phyloP scores from a whole-genome alignment of 2,329 filamentous ascomycete species.

The Ceratocystis smalleyi region DNA sequence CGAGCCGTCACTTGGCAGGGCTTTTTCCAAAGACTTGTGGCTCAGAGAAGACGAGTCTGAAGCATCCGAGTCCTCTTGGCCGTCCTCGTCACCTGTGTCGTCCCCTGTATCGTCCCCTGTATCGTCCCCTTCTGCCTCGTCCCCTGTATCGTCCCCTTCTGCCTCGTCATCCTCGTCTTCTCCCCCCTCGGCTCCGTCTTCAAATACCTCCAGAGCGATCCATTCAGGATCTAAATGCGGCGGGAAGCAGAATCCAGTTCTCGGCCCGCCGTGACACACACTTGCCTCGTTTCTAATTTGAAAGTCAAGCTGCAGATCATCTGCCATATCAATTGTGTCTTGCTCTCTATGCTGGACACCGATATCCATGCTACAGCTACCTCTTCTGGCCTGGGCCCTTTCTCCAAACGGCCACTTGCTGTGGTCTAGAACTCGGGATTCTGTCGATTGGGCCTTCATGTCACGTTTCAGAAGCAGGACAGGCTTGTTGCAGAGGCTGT shows the following conservation, averaged over 20 bases:
- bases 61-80: conserved; percentile 8
- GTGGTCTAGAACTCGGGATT: background rate
- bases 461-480: conserved; percentile 25
- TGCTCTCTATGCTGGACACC: background rate
- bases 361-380: background rate
- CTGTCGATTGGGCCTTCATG: conserved; percentile 26
- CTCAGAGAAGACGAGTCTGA: conserved; percentile 13
- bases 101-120: background rate
- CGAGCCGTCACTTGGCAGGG: background rate
- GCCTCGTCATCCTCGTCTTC: conserved; percentile 34
- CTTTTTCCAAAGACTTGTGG: conserved; percentile 4
- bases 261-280: background rate
- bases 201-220: conserved; percentile 78
- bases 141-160: conserved; percentile 10
- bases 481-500: conserved; percentile 26
- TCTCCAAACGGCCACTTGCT: background rate
- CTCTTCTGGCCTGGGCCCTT: background rate
- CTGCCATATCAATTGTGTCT: background rate
- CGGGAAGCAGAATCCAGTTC: conserved; percentile 33
- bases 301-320: background rate
- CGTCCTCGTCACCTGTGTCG: background rate
- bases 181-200: conserved; percentile 37
- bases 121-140: background rate
- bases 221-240: conserved; percentile 72
- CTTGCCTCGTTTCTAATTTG: background rate